Percentiles rank a stretch among this genome's conserved stretches.
Conservation (phyloP, 805 yeast genomes). For the Hanseniaspora vineae region DNA sequence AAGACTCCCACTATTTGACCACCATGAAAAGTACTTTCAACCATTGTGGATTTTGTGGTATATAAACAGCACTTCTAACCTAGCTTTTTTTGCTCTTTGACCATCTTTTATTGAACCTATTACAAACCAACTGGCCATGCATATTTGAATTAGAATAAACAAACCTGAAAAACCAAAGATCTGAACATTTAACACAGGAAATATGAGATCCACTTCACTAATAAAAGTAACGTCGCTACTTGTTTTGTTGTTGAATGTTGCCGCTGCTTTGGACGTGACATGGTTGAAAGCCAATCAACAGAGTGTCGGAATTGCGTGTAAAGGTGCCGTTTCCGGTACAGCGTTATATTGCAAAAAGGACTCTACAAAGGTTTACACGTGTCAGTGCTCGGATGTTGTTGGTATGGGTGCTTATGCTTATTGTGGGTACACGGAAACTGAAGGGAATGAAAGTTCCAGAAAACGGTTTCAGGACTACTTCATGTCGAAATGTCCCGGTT, state of each 20-base stretch:
- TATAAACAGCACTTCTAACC: no score
- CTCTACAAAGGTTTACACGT: conserved; percentile 10
- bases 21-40: no score
- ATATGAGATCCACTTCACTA: no score
- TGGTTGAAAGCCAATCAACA: not conserved
- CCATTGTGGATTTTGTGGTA: no score
- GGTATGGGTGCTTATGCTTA: conserved; percentile 21
- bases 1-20: no score
- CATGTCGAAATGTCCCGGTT: conserved; percentile 18
- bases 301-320: conserved; percentile 10
- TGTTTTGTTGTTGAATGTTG: not conserved
- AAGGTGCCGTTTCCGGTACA: conserved; percentile 11
- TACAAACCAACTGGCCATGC: no score
- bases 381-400: conserved; percentile 17
- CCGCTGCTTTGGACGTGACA: not conserved
- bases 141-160: no score
- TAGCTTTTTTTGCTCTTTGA: no score
- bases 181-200: no score
- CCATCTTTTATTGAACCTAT: no score
- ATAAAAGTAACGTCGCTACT: no score
- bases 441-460: conserved; percentile 5
- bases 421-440: conserved; percentile 14
- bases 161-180: no score
- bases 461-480: conserved; percentile 13
- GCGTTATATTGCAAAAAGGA: conserved; percentile 16